Percentiles rank a stretch among this genome's conserved stretches.
phyloP scores from a whole-genome alignment of 345 rosid species.

The Gynandropsis gynandra region DNA sequence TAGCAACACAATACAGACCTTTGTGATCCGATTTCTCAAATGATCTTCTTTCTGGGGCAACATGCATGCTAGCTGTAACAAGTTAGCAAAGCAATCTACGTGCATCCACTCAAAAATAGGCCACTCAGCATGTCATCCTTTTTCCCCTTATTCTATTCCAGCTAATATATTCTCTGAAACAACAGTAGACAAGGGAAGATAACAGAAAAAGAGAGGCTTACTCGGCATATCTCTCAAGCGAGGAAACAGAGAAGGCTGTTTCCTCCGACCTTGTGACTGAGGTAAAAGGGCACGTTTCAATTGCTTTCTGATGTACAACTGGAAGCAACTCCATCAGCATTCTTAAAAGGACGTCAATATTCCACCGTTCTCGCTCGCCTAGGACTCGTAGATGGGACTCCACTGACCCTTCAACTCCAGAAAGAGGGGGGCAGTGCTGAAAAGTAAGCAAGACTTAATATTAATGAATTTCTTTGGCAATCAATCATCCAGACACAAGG shows the following conservation, averaged over 20 bases:
- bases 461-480: conserved; percentile 19
- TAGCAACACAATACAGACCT: conserved; percentile 39
- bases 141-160: too few species aligned
- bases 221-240: conserved; percentile 75
- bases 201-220: conserved; percentile 22
- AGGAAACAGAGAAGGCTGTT: conserved; percentile 40
- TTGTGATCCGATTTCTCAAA: conserved; percentile 70
- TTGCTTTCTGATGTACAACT: conserved; percentile 54
- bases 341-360: conserved; percentile 77
- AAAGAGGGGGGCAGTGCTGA: conserved; percentile 88
- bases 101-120: conserved; percentile 91
- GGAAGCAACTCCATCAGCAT: conserved; percentile 79
- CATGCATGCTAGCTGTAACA: conserved; percentile 71
- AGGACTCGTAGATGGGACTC: conserved; percentile 82
- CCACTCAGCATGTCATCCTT: conserved; percentile 79
- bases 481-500: conserved; percentile 12
- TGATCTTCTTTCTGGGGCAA: conserved; percentile 84
- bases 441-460: conserved; percentile 15
- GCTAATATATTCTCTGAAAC: background rate
- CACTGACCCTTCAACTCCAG: conserved; percentile 92
- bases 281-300: conserved; percentile 78
- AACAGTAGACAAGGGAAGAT: conserved; percentile 10
- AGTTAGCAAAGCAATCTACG: conserved; percentile 77
- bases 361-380: conserved; percentile 97
- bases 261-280: conserved; percentile 38